Conservation (phyloP, 2,329 filamentous ascomycete species). For the Chlorencoelia australis region DNA sequence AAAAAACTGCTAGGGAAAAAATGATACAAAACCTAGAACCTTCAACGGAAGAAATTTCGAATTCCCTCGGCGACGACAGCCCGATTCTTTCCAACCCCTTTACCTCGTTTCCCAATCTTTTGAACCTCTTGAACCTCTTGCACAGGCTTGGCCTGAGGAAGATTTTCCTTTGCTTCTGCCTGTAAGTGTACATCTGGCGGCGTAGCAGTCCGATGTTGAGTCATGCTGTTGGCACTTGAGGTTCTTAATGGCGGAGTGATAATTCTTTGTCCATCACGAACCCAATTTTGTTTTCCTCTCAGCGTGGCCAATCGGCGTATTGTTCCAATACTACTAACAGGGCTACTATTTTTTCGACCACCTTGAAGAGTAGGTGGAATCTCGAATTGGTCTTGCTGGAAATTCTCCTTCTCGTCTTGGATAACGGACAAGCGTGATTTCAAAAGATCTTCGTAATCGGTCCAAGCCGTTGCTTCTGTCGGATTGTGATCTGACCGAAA, state of each 20-base stretch:
- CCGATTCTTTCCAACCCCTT: constrained; percentile 15
- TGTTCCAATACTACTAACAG: constrained; percentile 13
- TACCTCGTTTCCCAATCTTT: constrained; percentile 15
- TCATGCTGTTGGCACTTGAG: constrained; percentile 20
- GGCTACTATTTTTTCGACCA: constrained; percentile 13
- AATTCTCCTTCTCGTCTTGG: constrained; percentile 23
- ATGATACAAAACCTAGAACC: no score
- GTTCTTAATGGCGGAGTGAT: constrained; percentile 21
- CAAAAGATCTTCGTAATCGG: constrained; percentile 13
- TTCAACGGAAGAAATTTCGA: constrained; percentile 24
- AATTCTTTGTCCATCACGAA: constrained; percentile 18
- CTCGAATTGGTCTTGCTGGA: constrained; percentile 14
- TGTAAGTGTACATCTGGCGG: constrained; percentile 8
- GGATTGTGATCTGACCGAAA: constrained; percentile 11
- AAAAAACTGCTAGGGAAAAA: no score
- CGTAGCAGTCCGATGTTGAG: neutral
- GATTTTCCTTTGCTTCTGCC: constrained; percentile 18
- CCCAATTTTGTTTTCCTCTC: constrained; percentile 21
- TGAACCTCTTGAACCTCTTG: constrained; percentile 1
- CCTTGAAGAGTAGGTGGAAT: constrained; percentile 7
- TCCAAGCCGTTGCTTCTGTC: constrained; percentile 7
- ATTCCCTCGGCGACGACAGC: constrained; percentile 19
- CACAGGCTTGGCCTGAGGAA: constrained; percentile 4
- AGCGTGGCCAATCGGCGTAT: constrained; percentile 18
- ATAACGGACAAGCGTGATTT: constrained; percentile 20